Conservation (phyloP, 2,329 filamentous ascomycete genomes). For the Sphaceloma murrayae region DNA sequence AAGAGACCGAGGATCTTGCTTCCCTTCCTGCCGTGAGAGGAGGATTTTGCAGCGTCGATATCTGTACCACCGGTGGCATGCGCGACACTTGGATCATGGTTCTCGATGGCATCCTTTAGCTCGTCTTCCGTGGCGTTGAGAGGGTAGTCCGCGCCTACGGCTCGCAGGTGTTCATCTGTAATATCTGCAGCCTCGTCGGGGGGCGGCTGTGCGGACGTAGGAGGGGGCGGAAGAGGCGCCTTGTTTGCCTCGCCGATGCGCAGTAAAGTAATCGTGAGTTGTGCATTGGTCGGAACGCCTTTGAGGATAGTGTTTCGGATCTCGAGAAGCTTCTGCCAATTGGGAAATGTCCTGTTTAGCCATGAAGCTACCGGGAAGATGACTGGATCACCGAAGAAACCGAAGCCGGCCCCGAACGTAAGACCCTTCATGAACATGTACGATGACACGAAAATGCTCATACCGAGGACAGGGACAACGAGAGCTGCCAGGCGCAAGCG, state of each 20-base stretch:
- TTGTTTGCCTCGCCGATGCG: slow-evolving; percentile 75
- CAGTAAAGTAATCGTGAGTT: slow-evolving; percentile 69
- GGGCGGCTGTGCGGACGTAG: slow-evolving; percentile 36
- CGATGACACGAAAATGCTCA: slow-evolving; percentile 38
- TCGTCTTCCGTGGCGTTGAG: slow-evolving; percentile 57
- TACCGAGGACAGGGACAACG: slow-evolving; percentile 35
- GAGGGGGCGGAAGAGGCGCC: slow-evolving; percentile 60
- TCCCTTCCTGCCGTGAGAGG: slow-evolving; percentile 41
- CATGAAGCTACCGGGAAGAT: slow-evolving; percentile 51
- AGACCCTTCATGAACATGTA: slow-evolving; percentile 52
- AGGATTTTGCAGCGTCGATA: slow-evolving; percentile 41
- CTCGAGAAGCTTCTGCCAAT: slow-evolving; percentile 67
- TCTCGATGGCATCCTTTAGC: slow-evolving; percentile 49
- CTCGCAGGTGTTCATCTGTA: slow-evolving; percentile 41
- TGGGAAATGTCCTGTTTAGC: slow-evolving; percentile 53
- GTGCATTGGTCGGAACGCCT: slow-evolving; percentile 77
- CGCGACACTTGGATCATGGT: slow-evolving; percentile 36
- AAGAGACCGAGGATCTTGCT: slow-evolving; percentile 53
- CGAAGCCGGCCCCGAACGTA: slow-evolving; percentile 60
- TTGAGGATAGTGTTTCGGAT: slow-evolving; percentile 63
- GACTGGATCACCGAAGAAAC: slow-evolving; percentile 71
- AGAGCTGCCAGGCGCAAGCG: slow-evolving; percentile 39
- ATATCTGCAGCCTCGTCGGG: slow-evolving; percentile 44
- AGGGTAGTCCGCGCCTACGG: slow-evolving; percentile 44
- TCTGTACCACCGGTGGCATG: slow-evolving; percentile 44